A percentile compares a stretch with the other conserved stretches of the same genome.
Conservation (phyloP, 2,329 filamentous ascomycete genomes). For the Falciphora oryzae region DNA sequence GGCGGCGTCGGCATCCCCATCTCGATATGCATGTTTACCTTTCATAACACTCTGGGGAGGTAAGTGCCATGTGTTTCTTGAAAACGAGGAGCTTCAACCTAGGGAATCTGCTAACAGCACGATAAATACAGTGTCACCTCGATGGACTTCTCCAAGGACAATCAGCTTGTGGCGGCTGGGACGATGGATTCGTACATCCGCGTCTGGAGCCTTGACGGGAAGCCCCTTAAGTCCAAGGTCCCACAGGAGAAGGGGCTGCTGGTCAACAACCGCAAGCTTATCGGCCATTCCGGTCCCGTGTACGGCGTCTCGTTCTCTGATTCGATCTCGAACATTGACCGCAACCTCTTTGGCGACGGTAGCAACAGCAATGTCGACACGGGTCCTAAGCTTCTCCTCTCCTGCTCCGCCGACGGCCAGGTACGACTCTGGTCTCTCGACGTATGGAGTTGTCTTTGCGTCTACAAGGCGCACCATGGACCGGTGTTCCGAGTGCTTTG, state of each 20-base stretch:
- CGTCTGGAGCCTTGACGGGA: conserved; percentile 86
- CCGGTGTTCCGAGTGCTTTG: conserved; percentile 85
- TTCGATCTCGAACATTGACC: conserved; percentile 50
- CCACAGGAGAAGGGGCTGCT: conserved; percentile 49
- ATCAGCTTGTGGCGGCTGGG: conserved; percentile 78
- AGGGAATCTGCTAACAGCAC: conserved; percentile 15
- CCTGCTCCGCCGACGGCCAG: conserved; percentile 79
- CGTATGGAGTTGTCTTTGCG: conserved; percentile 83
- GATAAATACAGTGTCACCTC: conserved; percentile 63
- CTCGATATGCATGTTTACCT: conserved; percentile 95
- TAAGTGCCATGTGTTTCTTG: conserved; percentile 36
- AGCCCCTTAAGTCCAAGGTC: conserved; percentile 65
- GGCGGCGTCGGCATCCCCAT: conserved; percentile 78
- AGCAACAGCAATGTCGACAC: conserved; percentile 38
- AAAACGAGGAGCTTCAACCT: neutral
- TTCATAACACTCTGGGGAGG: conserved; percentile 93
- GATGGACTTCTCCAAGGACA: conserved; percentile 91
- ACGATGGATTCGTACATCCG: conserved; percentile 94
- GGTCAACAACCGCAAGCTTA: conserved; percentile 63
- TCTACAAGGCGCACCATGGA: conserved; percentile 89
- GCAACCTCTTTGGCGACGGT: conserved; percentile 48
- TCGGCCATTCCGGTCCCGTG: conserved; percentile 86
- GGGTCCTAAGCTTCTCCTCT: conserved; percentile 67
- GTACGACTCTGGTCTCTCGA: conserved; percentile 91
- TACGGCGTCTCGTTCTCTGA: conserved; percentile 85